Percentiles rank a stretch among this genome's conserved stretches.
phyloP scores from a whole-genome alignment of 495 filamentous ascomycete genomes.

The Talaromyces stipitatus region DNA sequence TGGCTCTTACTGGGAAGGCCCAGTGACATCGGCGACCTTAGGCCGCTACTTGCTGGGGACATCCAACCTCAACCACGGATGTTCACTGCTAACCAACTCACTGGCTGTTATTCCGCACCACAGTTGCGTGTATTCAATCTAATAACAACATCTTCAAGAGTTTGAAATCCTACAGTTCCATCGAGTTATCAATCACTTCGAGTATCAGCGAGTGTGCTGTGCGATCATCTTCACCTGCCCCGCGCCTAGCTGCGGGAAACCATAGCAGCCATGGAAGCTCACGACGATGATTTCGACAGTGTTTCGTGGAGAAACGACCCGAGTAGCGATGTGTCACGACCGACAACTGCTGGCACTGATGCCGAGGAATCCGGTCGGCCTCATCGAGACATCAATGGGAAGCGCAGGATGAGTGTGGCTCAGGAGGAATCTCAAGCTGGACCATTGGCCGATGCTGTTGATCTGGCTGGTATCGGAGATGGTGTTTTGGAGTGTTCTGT shows the following conservation, averaged over 20 bases:
- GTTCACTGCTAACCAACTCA: no score
- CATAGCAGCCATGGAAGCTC: conserved; percentile 27
- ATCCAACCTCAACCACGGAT: background rate
- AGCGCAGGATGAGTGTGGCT: conserved; percentile 42
- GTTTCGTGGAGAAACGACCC: conserved; percentile 50
- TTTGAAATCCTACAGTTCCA: background rate
- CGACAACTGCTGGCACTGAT: conserved; percentile 38
- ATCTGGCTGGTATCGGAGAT: conserved; percentile 62
- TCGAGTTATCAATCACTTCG: background rate
- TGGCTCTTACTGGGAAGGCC: background rate
- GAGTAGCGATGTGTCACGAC: conserved; percentile 43
- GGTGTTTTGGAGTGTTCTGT: conserved; percentile 81
- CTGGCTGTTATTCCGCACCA: background rate
- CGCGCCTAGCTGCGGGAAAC: background rate
- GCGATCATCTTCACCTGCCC: background rate
- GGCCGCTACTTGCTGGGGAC: background rate
- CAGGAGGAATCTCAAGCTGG: conserved; percentile 45
- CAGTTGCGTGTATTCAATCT: no score
- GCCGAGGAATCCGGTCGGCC: conserved; percentile 22
- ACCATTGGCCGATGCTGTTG: conserved; percentile 46
- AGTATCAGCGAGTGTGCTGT: background rate
- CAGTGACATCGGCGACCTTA: background rate
- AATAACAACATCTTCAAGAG: no score
- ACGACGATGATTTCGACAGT: conserved; percentile 52
- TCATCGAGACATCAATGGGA: conserved; percentile 41